Evolutionary conservation across 2,329 filamentous ascomycete species (phyloP), one percentile per base, ranked within the genome.

Genomic region (Colletotrichum aenigma): DNA sequence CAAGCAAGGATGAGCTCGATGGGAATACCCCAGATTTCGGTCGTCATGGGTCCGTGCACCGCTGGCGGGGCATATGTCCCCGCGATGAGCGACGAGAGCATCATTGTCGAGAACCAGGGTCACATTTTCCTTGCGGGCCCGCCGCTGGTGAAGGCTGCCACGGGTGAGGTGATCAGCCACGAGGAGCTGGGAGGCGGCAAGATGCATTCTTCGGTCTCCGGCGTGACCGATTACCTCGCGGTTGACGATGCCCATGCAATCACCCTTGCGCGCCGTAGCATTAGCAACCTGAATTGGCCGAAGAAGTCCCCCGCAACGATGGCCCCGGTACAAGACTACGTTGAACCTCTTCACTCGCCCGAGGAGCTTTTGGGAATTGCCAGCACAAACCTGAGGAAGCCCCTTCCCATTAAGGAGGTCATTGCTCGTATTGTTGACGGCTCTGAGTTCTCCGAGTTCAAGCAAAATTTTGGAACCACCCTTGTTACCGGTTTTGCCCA

Each of bases 21-120:
- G 79, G 95, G 96, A 6, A 98, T 98, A 77, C 96, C 96, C 2
- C 96, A 98, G 82, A 94, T 99, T 79, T 93, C 95, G 12, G 95
- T 98, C 4, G 96, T 99, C 62, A 98, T 99, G 96, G 96, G 96
- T 1, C 95, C 96, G 58, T 99, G 97, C 86, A 99, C 97, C 1
- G 96, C 96, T 3, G 96, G 96, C 66, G 96, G 96, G 64, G 96
- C 96, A 28, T 98, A 99, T 83, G 96, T 98, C 13, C 96, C 96
- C 13, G 95, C 95, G 81, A 98, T 99, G 96, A 96, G 94, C 76
- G 97, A 98, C 83, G 97, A 98, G 89, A 96, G 93, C 82, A 98
- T 99, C 84, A 98, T 99, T 78, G 97, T 98, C 52, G 93, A 95
- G 81, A 94, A 96, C 68, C 96, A 98, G 84, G 96, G 96, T n/a